Conservation (phyloP, 371 early-diverging fungal species). For the Mucor plumbeus region DNA sequence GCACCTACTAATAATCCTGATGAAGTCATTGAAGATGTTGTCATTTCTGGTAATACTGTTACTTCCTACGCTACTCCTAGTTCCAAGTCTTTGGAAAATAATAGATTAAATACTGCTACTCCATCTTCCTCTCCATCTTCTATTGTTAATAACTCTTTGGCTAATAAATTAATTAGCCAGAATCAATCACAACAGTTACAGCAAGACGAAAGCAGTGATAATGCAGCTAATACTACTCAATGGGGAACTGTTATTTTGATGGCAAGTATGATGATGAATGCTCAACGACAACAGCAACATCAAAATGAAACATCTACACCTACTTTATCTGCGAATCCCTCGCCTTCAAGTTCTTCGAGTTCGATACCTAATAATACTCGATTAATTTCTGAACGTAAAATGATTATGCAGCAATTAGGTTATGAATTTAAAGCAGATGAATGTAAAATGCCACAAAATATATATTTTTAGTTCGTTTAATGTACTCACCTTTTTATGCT, state of each 20-base stretch:
- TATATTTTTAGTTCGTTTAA: no score
- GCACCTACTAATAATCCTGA: slow-evolving; percentile 58
- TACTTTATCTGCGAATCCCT: not conserved
- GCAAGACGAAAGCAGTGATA: slow-evolving; percentile 27
- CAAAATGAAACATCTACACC: slow-evolving; percentile 59
- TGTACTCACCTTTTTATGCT: no score
- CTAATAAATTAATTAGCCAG: not conserved
- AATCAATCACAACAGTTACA: not conserved
- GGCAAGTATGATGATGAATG: slow-evolving; percentile 47
- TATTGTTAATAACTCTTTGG: not conserved
- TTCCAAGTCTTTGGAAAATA: slow-evolving; percentile 40
- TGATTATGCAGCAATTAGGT: slow-evolving; percentile 53
- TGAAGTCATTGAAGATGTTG: slow-evolving; percentile 20
- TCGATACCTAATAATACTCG: slow-evolving; percentile 30
- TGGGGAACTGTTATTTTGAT: slow-evolving; percentile 55
- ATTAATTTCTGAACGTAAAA: slow-evolving; percentile 39
- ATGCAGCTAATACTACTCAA: slow-evolving; percentile 41
- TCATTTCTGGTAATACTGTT: not conserved
- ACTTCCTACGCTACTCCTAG: slow-evolving; percentile 11
- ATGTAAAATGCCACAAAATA: not conserved
- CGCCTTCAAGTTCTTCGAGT: not conserved
- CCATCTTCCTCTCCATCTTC: no score
- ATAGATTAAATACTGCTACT: not conserved
- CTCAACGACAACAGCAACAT: slow-evolving; percentile 34
- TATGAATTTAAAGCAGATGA: slow-evolving; percentile 23